phyloP scores from a whole-genome alignment of 2,329 filamentous ascomycete species.

The Alternaria gaisen region DNA sequence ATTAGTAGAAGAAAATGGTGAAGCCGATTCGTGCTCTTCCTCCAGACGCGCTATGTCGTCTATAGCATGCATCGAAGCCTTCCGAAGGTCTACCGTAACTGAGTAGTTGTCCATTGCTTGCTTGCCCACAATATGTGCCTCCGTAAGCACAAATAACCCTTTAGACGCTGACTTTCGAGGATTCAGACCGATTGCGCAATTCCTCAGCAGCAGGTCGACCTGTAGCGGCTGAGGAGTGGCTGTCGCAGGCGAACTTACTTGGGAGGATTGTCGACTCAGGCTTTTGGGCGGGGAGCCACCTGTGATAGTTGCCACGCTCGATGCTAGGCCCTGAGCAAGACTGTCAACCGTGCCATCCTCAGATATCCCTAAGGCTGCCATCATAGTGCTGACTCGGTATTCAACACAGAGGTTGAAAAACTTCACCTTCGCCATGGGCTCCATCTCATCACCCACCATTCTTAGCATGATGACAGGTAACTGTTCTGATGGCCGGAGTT shows the following conservation, averaged over 20 bases:
- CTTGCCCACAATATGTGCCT: conserved; percentile 74
- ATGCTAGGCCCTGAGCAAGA: conserved; percentile 76
- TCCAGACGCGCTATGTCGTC: conserved; percentile 70
- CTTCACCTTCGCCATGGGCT: conserved; percentile 88
- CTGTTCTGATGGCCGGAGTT: conserved; percentile 47
- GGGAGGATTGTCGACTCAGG: conserved; percentile 43
- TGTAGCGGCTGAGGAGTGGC: conserved; percentile 57
- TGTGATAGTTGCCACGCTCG: conserved; percentile 80
- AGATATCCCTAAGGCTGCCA: conserved; percentile 77
- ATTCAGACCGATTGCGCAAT: conserved; percentile 86
- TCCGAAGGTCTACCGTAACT: conserved; percentile 74
- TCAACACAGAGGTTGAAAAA: conserved; percentile 85
- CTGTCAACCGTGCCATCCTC: conserved; percentile 71
- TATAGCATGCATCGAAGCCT: conserved; percentile 82
- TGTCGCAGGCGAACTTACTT: conserved; percentile 32
- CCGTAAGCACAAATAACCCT: conserved; percentile 78
- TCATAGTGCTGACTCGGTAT: conserved; percentile 84
- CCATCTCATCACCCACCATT: conserved; percentile 92
- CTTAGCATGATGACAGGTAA: conserved; percentile 82
- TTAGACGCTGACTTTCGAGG: conserved; percentile 80
- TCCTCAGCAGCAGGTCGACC: conserved; percentile 77
- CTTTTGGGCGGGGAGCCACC: conserved; percentile 65
- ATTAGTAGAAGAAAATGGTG: conserved; percentile 32
- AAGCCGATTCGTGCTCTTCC: conserved; percentile 23
- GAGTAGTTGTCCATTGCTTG: conserved; percentile 73